phyloP scores from a whole-genome alignment of 192 early-diverging fungal genomes.

The Obelidium mucronatum region DNA sequence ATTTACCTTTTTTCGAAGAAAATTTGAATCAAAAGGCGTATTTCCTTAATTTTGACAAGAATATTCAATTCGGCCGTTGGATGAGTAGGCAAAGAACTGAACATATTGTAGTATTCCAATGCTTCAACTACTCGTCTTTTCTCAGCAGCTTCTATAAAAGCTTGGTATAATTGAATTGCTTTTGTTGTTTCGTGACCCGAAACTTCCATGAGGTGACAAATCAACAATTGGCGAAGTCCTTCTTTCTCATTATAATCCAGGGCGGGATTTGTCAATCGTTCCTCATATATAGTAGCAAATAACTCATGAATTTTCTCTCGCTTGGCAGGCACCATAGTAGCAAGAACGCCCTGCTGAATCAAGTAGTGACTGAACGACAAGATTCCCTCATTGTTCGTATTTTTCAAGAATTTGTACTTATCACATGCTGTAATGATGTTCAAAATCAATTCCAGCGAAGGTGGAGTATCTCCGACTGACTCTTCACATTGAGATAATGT shows the following conservation, averaged over 20 bases:
- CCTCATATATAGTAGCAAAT: constrained; percentile 15
- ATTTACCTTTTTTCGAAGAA: too few species aligned
- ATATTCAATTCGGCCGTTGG: too few species aligned
- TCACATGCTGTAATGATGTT: background rate
- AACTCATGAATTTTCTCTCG: background rate
- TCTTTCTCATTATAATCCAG: background rate
- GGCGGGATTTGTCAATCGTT: background rate
- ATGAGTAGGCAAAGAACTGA: too few species aligned
- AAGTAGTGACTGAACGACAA: constrained; percentile 17
- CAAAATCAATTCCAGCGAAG: too few species aligned
- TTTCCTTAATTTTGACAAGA: too few species aligned
- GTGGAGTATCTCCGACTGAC: too few species aligned
- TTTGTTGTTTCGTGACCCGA: constrained; percentile 1
- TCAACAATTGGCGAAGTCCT: background rate
- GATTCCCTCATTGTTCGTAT: background rate
- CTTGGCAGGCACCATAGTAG: constrained; percentile 11
- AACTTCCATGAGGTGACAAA: constrained; percentile 9
- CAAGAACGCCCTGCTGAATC: constrained; percentile 10
- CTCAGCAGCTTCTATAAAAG: constrained; percentile 18
- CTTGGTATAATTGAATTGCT: background rate
- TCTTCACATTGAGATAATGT: background rate
- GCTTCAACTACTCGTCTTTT: background rate
- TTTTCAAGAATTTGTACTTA: constrained; percentile 20
- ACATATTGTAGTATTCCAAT: constrained; percentile 26
- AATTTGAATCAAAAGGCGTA: too few species aligned